A percentile compares a stretch with the other conserved stretches of the same genome.
These are phyloP conservation scores for Neofusicoccum laricinum DNA, from an alignment of 2,329 filamentous ascomycete species.

Conservation along the genomic window DNA sequence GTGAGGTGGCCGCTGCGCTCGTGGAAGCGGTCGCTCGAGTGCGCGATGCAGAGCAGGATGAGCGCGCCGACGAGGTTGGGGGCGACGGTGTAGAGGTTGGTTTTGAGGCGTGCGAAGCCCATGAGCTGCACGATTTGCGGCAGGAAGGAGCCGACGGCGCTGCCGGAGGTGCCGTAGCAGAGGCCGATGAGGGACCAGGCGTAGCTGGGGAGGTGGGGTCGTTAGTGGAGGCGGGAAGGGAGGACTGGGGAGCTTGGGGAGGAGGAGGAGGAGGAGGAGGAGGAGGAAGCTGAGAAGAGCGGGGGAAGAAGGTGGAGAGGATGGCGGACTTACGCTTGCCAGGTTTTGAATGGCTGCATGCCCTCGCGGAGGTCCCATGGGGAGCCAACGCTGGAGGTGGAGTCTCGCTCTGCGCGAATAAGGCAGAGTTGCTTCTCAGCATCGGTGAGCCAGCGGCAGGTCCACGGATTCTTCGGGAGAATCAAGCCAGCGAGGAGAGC, in stretches of 20 bases:
- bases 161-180: constrained; percentile 11
- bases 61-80: constrained; percentile 17
- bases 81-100: constrained; percentile 12
- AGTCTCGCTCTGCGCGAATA: constrained; percentile 3
- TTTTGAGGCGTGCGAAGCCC: constrained; percentile 7
- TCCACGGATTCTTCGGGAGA: constrained; percentile 37
- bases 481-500: constrained; percentile 39
- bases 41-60: constrained; percentile 3
- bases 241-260: too few relatives aligned
- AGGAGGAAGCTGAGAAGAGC: too few relatives aligned
- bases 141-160: constrained; percentile 15
- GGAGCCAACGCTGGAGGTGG: neutral
- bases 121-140: constrained; percentile 16
- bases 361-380: constrained; percentile 6
- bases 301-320: too few relatives aligned
- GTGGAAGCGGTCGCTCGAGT: constrained; percentile 5
- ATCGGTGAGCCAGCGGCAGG: constrained; percentile 39
- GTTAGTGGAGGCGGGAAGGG: neutral
- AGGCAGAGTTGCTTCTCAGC: constrained; percentile 25
- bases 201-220: neutral
- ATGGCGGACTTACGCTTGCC: neutral
- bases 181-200: constrained; percentile 8
- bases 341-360: constrained; percentile 5
- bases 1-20: constrained; percentile 10
- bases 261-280: too few relatives aligned